Percentiles rank a stretch among this genome's conserved stretches.
These are phyloP conservation scores for Fusarium sp. DNA, from an alignment of 2,329 filamentous ascomycete species.

Conservation along the genomic window DNA sequence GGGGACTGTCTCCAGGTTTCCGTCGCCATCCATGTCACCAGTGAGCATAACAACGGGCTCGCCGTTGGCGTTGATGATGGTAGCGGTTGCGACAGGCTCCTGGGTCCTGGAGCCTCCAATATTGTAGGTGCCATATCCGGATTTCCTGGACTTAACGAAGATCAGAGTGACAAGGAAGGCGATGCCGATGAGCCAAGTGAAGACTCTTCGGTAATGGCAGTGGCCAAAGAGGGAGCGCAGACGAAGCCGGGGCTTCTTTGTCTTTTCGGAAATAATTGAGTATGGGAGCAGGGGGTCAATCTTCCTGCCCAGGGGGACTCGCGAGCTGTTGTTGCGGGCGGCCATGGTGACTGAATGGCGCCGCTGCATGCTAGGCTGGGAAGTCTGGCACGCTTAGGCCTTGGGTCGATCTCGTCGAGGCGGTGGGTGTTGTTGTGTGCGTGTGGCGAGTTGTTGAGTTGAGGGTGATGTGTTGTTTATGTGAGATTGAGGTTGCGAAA, in stretches of 20 bases:
- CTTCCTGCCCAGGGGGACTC: slow-evolving; percentile 44
- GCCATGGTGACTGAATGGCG: slow-evolving; percentile 47
- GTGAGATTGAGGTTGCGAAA: slow-evolving; percentile 19
- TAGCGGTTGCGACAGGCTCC: slow-evolving; percentile 40
- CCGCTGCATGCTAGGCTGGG: slow-evolving; percentile 43
- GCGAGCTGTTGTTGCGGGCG: slow-evolving; percentile 49
- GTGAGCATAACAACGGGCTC: slow-evolving; percentile 44
- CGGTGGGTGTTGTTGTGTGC: slow-evolving; percentile 6
- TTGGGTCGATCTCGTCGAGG: slow-evolving; percentile 18
- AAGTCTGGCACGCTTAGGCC: slow-evolving; percentile 36
- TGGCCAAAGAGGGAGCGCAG: slow-evolving; percentile 58
- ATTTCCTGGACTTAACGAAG: slow-evolving; percentile 50
- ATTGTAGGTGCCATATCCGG: slow-evolving; percentile 41
- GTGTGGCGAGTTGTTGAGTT: slow-evolving; percentile 7
- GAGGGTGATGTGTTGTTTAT: slow-evolving; percentile 23
- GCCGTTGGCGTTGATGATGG: slow-evolving; percentile 41
- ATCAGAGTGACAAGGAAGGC: slow-evolving; percentile 53
- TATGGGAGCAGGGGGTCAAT: slow-evolving; percentile 49
- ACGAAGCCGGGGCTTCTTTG: slow-evolving; percentile 49
- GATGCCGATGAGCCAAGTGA: slow-evolving; percentile 58
- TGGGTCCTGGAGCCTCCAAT: slow-evolving; percentile 38
- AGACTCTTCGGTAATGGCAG: slow-evolving; percentile 60
- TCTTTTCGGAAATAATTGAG: slow-evolving; percentile 46
- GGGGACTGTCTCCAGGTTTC: slow-evolving; percentile 39
- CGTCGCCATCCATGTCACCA: slow-evolving; percentile 44